phyloP scores from a whole-genome alignment of 2,329 filamentous ascomycete genomes.

The Exophiala sideris region DNA sequence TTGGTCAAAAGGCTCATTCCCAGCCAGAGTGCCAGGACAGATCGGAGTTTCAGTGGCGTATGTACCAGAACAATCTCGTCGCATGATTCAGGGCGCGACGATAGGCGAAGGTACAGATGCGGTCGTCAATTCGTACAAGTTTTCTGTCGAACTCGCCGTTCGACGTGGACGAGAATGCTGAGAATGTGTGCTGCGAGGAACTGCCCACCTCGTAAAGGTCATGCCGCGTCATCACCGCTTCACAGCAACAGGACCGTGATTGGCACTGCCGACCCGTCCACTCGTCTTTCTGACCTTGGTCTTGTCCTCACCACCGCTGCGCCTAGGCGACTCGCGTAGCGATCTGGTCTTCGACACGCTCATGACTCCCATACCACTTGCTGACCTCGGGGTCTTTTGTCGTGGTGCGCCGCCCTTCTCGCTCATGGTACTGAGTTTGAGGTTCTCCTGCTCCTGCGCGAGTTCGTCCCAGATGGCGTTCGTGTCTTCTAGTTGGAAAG shows the following conservation, averaged over 20 bases:
- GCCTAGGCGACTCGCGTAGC: conserved; percentile 25
- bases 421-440: conserved; percentile 23
- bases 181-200: too few relatives aligned
- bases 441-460: conserved; percentile 28
- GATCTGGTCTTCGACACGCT: conserved; percentile 27
- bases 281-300: conserved; percentile 44
- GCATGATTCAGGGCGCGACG: too few relatives aligned
- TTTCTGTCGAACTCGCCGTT: background rate
- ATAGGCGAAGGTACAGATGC: too few relatives aligned
- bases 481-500: conserved; percentile 22
- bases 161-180: background rate
- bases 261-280: conserved; percentile 44
- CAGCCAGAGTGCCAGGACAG: too few relatives aligned
- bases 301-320: conserved; percentile 29
- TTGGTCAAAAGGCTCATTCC: too few relatives aligned
- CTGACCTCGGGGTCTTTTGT: conserved; percentile 22
- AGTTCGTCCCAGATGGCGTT: conserved; percentile 29
- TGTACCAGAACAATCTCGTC: too few relatives aligned
- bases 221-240: conserved; percentile 17
- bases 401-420: conserved; percentile 16
- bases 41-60: too few relatives aligned
- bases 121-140: too few relatives aligned
- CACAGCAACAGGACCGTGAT: conserved; percentile 18
- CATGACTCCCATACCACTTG: conserved; percentile 26
- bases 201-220: background rate